phyloP scores from a whole-genome alignment of 2,329 filamentous ascomycete genomes.

The Neopestalotiopsis clavispora region DNA sequence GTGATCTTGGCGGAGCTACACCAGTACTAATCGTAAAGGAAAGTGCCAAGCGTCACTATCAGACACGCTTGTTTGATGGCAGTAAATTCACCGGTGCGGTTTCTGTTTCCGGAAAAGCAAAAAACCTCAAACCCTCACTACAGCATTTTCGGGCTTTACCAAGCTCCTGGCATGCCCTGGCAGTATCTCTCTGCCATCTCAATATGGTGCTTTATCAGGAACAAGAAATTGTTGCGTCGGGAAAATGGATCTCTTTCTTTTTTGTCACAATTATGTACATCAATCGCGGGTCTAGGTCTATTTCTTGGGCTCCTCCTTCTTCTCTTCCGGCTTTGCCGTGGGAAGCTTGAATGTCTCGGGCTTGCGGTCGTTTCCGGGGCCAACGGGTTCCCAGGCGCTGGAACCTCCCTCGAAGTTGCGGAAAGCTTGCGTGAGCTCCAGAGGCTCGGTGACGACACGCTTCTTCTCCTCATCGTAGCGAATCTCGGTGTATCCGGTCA shows the following conservation, averaged over 20 bases:
- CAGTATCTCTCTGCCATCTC: too few relatives aligned
- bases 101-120: neutral
- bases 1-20: too few relatives aligned
- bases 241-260: constrained; percentile 19
- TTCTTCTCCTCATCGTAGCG: constrained; percentile 99
- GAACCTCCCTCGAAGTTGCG: constrained; percentile 95
- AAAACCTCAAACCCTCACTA: neutral
- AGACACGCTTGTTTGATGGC: too few relatives aligned
- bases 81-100: too few relatives aligned
- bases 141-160: neutral
- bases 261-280: constrained; percentile 39
- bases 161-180: too few relatives aligned
- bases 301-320: constrained; percentile 92
- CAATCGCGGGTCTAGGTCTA: constrained; percentile 49
- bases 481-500: constrained; percentile 98
- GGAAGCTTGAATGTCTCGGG: constrained; percentile 93
- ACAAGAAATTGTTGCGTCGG: neutral
- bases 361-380: constrained; percentile 74
- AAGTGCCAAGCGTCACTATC: too few relatives aligned
- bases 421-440: constrained; percentile 98
- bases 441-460: constrained; percentile 95
- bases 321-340: constrained; percentile 92
- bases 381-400: constrained; percentile 70
- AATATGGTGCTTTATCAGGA: too few relatives aligned
- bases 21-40: too few relatives aligned